phyloP scores from a whole-genome alignment of 495 filamentous ascomycete genomes.

The Lepraria neglecta region DNA sequence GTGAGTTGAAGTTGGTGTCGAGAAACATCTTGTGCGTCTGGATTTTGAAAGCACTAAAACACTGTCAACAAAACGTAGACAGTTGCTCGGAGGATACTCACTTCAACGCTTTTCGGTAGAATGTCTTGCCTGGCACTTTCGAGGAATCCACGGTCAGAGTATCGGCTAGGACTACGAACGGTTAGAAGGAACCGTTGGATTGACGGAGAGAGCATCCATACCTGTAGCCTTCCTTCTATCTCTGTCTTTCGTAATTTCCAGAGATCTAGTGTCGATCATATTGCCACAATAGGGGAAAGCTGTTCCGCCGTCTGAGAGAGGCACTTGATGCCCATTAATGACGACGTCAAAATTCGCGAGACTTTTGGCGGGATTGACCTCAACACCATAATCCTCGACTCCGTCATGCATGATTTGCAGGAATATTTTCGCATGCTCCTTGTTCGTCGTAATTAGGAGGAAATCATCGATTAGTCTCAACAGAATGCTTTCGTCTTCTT shows the following conservation, averaged over 20 bases:
- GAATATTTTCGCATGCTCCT: slow-evolving; percentile 59
- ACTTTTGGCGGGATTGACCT: slow-evolving; percentile 69
- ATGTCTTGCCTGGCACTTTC: slow-evolving; percentile 60
- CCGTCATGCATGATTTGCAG: slow-evolving; percentile 73
- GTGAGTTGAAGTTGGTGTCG: slow-evolving; percentile 72
- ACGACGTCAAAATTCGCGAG: slow-evolving; percentile 76
- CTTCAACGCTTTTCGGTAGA: slow-evolving; percentile 71
- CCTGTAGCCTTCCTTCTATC: slow-evolving; percentile 44
- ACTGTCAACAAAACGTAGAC: background rate
- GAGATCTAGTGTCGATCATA: slow-evolving; percentile 63
- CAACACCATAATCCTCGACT: slow-evolving; percentile 69
- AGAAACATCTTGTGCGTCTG: slow-evolving; percentile 86
- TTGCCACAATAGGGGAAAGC: slow-evolving; percentile 86
- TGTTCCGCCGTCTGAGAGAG: slow-evolving; percentile 39
- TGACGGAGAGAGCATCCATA: slow-evolving; percentile 22
- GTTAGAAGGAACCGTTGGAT: slow-evolving; percentile 11
- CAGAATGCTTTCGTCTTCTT: slow-evolving; percentile 55
- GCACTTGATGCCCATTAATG: slow-evolving; percentile 50
- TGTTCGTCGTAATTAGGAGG: slow-evolving; percentile 70
- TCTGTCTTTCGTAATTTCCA: slow-evolving; percentile 65
- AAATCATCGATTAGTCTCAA: slow-evolving; percentile 89
- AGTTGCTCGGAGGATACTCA: slow-evolving; percentile 9
- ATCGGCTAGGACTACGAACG: slow-evolving; percentile 40
- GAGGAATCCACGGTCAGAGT: slow-evolving; percentile 72
- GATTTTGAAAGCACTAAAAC: slow-evolving; percentile 64